These are phyloP conservation scores for Lenwebbia sp. DNA, from an alignment of 345 rosid species.

Conservation along the genomic window DNA sequence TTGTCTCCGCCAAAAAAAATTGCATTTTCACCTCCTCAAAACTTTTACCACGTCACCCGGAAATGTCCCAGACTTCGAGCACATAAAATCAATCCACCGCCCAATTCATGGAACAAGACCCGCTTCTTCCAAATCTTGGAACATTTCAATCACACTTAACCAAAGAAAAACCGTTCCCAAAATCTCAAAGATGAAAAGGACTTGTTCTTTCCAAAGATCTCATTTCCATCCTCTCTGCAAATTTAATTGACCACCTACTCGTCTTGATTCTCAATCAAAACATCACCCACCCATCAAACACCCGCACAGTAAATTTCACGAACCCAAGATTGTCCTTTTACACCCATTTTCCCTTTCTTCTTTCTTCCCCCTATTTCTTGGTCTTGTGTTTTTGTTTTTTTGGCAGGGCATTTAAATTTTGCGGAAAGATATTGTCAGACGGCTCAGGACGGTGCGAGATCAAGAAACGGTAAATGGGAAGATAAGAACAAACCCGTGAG, in stretches of 20 bases:
- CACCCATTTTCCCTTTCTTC: too few species aligned
- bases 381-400: neutral
- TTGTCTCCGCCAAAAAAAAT: neutral
- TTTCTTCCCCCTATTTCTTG: neutral
- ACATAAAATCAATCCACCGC: neutral
- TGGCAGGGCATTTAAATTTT: neutral
- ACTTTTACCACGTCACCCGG: neutral
- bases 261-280: neutral
- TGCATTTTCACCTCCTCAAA: neutral
- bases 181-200: neutral
- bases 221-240: neutral
- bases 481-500: neutral
- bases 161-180: neutral
- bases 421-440: neutral
- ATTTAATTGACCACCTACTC: neutral
- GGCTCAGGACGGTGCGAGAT: neutral
- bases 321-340: neutral
- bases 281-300: neutral
- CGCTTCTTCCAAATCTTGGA: neutral
- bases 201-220: neutral
- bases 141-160: neutral
- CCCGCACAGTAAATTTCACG: neutral
- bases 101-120: neutral
- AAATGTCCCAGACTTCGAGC: neutral
- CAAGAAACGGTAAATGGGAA: neutral